Evolutionary conservation across 257 asterid species (phyloP).

Genomic region (Misopates orontium): DNA sequence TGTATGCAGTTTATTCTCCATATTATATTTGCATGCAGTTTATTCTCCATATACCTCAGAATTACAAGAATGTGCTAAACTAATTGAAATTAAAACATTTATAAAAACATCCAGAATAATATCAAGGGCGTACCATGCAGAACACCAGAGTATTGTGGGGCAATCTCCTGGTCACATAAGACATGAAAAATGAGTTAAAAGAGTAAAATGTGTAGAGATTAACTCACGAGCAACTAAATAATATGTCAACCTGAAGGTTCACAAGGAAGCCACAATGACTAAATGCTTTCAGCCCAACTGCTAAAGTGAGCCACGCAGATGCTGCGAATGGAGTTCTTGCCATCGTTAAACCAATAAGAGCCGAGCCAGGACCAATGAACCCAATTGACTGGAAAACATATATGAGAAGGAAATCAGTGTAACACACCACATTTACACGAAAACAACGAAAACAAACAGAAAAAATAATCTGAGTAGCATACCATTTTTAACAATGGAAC

Average conservation of each 20-base stretch:
- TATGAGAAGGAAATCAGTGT: constrained; percentile 14
- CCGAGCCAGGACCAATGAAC: constrained; percentile 74
- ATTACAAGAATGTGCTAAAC: neutral
- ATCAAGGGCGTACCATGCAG: constrained; percentile 66
- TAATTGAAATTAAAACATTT: constrained; percentile 1
- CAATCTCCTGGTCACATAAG: constrained; percentile 67
- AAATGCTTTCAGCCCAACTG: constrained; percentile 93
- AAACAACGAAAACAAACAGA: constrained; percentile 5
- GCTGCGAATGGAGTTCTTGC: constrained; percentile 76
- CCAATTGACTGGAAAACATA: constrained; percentile 70
- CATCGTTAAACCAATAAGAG: constrained; percentile 76
- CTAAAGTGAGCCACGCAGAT: constrained; percentile 93
- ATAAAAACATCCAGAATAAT: constrained; percentile 6
- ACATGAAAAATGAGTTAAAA: constrained; percentile 29
- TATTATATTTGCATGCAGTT: neutral
- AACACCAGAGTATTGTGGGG: constrained; percentile 95
- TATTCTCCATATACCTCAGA: neutral
- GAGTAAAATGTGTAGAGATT: constrained; percentile 18
- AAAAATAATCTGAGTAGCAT: neutral
- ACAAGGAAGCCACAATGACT: constrained; percentile 98
- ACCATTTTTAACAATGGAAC: too few relatives aligned
- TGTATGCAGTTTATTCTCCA: neutral
- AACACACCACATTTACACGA: constrained; percentile 10
- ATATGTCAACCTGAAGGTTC: constrained; percentile 76
- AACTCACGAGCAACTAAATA: constrained; percentile 27